A percentile compares a stretch with the other conserved stretches of the same genome.
phyloP scores from a whole-genome alignment of 1,284 basidiomycete species.

The Mycena citricolor region DNA sequence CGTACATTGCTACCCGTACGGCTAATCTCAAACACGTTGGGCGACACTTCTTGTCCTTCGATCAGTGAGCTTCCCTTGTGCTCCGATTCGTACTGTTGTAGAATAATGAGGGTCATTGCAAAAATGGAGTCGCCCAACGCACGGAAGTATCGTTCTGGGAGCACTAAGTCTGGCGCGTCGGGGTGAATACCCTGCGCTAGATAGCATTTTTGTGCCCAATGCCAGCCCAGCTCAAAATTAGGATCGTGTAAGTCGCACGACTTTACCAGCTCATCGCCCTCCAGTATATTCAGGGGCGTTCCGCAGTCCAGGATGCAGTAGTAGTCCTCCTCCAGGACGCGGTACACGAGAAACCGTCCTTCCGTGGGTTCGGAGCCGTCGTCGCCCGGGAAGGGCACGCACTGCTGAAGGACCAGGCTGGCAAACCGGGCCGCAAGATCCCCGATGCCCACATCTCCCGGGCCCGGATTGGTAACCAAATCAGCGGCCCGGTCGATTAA shows the following conservation, averaged over 20 bases:
- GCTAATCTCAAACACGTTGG: too few relatives aligned
- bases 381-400: too few relatives aligned
- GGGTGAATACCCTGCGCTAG: background rate
- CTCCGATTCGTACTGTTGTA: conserved; percentile 4
- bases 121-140: conserved; percentile 5
- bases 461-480: background rate
- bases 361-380: background rate
- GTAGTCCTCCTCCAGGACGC: conserved; percentile 1
- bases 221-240: background rate
- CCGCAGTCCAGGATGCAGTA: conserved; percentile 3
- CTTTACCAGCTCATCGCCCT: conserved; percentile 1
- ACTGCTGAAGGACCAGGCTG: background rate
- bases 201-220: conserved; percentile 4
- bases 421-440: conserved; percentile 6
- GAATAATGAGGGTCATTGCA: background rate
- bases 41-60: background rate
- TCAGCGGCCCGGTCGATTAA: conserved; percentile 3
- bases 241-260: too few relatives aligned
- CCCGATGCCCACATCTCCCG: conserved; percentile 12
- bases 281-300: background rate
- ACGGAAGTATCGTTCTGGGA: conserved; percentile 2
- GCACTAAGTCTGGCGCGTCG: too few relatives aligned
- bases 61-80: background rate
- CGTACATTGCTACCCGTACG: too few relatives aligned
- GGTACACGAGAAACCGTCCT: conserved; percentile 3